Percentiles rank a stretch among this genome's conserved stretches.
Conservation (phyloP, 148 eudicot genomes). For the Polygonum aviculare region DNA sequence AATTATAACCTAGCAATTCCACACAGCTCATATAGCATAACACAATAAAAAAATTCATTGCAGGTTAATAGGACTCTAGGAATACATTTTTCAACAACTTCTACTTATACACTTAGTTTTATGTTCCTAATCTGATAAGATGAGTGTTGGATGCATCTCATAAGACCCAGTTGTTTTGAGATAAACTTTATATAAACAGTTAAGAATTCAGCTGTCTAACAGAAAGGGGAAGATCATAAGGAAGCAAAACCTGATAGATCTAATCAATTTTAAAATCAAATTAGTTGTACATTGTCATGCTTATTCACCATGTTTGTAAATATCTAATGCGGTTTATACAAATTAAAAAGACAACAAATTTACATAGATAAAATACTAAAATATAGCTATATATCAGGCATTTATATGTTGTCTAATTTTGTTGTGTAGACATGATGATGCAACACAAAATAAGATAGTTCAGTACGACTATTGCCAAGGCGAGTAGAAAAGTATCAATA, state of each 20-base stretch:
- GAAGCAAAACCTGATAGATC: neutral
- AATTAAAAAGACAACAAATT: neutral
- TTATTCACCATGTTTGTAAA: neutral
- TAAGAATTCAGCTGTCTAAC: neutral
- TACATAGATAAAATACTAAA: too few relatives aligned
- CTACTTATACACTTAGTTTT: neutral
- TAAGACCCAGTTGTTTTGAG: too few relatives aligned
- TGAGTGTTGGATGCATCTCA: too few relatives aligned
- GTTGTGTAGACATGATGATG: neutral
- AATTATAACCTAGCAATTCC: too few relatives aligned
- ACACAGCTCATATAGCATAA: too few relatives aligned
- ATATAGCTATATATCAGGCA: neutral
- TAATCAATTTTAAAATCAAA: neutral
- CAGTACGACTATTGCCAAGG: neutral
- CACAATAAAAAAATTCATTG: too few relatives aligned
- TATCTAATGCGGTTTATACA: neutral
- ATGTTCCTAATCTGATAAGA: neutral
- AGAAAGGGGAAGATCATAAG: too few relatives aligned
- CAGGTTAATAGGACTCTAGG: neutral
- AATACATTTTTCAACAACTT: neutral
- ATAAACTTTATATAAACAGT: neutral
- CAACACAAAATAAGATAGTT: neutral
- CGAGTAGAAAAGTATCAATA: neutral
- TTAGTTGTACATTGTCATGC: neutral
- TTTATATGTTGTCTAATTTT: neutral